Percentiles rank a stretch among this genome's conserved stretches.
Conservation (phyloP, 2,329 filamentous ascomycete genomes). For the Curvularia eragrostidis region DNA sequence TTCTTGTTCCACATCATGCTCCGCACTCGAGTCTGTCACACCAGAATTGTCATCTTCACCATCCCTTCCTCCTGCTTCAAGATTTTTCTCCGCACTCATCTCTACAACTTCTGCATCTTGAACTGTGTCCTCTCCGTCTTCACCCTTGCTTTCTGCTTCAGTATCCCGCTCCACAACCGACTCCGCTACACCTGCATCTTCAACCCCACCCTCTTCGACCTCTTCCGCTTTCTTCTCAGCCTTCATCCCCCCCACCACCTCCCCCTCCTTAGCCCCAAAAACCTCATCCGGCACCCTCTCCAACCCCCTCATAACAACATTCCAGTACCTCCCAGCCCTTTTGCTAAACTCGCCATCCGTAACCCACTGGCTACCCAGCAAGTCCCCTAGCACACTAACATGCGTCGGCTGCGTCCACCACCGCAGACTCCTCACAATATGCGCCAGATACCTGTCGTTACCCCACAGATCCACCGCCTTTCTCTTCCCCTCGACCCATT, state of each 20-base stretch:
- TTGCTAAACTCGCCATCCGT: conserved; percentile 80
- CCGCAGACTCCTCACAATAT: conserved; percentile 82
- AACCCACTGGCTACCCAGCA: conserved; percentile 96
- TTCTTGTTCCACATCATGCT: not conserved
- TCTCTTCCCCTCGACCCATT: conserved; percentile 69
- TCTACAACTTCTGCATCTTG: too few species aligned
- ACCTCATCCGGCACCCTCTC: conserved; percentile 62
- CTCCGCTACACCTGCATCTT: conserved; percentile 28
- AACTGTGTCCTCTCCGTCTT: too few species aligned
- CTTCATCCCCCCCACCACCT: not conserved
- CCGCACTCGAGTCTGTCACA: not conserved
- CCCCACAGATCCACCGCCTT: conserved; percentile 89
- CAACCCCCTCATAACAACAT: conserved; percentile 74
- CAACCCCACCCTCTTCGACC: conserved; percentile 8
- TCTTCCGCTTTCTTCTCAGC: not conserved
- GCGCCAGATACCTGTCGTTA: conserved; percentile 93
- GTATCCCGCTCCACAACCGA: not conserved
- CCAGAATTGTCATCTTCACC: too few species aligned
- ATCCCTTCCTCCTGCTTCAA: not conserved
- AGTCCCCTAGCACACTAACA: conserved; percentile 84
- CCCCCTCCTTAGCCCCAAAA: conserved; percentile 21
- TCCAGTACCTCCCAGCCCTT: conserved; percentile 79
- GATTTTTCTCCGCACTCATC: too few species aligned
- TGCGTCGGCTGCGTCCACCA: conserved; percentile 91
- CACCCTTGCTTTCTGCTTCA: not conserved